Percentiles rank a stretch among this genome's conserved stretches.
These are phyloP conservation scores for Calonectria crousiana DNA, from an alignment of 2,329 filamentous ascomycete species.

Conservation along the genomic window DNA sequence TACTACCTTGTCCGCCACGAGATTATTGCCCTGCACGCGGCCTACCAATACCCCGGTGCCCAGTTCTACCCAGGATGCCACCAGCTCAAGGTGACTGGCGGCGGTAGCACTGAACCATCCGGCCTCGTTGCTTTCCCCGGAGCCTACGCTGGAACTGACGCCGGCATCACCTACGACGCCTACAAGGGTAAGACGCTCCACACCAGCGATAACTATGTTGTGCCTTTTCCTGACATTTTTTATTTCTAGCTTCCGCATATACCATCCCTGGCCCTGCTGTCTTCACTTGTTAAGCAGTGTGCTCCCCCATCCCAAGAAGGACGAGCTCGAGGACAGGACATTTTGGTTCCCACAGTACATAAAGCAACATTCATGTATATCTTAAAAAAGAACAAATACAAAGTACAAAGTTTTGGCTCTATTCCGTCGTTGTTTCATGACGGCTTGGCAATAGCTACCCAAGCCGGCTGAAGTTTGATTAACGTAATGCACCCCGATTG, in stretches of 20 bases:
- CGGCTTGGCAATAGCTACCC: not conserved
- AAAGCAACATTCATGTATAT: conserved; percentile 25
- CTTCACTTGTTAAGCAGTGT: conserved; percentile 56
- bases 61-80: conserved; percentile 71
- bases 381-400: conserved; percentile 10
- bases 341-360: conserved; percentile 23
- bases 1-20: conserved; percentile 72
- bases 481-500: not conserved
- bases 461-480: not conserved
- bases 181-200: conserved; percentile 56
- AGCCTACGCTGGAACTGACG: conserved; percentile 62
- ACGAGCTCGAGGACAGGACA: conserved; percentile 14
- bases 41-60: conserved; percentile 62
- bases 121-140: conserved; percentile 65
- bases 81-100: conserved; percentile 66
- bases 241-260: conserved; percentile 51
- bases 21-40: conserved; percentile 66
- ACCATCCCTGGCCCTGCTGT: conserved; percentile 61
- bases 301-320: not conserved
- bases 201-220: not conserved
- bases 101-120: conserved; percentile 56
- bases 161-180: conserved; percentile 65
- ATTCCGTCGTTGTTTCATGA: not conserved
- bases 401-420: conserved; percentile 2
- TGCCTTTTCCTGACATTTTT: not conserved